Evolutionary conservation across 2,329 filamentous ascomycete genomes (phyloP).

Genomic region (Trematosphaeria pertusa): DNA sequence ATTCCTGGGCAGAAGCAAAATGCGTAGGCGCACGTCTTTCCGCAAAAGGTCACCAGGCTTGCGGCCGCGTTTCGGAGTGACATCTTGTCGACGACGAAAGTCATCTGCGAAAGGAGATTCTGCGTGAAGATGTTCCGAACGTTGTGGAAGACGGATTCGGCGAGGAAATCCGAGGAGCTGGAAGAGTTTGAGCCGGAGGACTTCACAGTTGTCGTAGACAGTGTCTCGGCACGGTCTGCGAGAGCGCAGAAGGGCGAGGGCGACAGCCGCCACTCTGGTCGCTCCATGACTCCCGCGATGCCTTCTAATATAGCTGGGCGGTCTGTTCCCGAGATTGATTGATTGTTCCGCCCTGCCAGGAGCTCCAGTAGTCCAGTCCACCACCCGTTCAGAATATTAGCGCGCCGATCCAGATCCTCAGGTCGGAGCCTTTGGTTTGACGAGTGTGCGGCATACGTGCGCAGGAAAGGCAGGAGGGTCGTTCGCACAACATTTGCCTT

Average conservation of each 20-base stretch:
- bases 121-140: conserved; percentile 85
- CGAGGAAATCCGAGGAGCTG: conserved; percentile 69
- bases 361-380: conserved; percentile 85
- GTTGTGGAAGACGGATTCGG: conserved; percentile 84
- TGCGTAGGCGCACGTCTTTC: conserved; percentile 88
- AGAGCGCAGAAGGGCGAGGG: conserved; percentile 72
- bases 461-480: conserved; percentile 77
- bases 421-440: conserved; percentile 71
- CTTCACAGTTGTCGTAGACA: conserved; percentile 54
- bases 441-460: conserved; percentile 70
- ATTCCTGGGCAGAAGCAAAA: conserved; percentile 92
- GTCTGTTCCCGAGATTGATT: conserved; percentile 84
- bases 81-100: conserved; percentile 88
- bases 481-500: conserved; percentile 78
- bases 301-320: conserved; percentile 81
- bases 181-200: conserved; percentile 67
- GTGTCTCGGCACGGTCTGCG: conserved; percentile 59
- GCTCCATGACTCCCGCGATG: conserved; percentile 81
- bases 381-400: conserved; percentile 86
- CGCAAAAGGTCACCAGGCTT: conserved; percentile 78
- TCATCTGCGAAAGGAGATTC: conserved; percentile 83
- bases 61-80: conserved; percentile 75
- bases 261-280: conserved; percentile 83
- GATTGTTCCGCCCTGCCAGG: conserved; percentile 76
- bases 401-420: conserved; percentile 82